phyloP scores from a whole-genome alignment of 2,329 filamentous ascomycete genomes.

The Rhexocercosporidium sp. region DNA sequence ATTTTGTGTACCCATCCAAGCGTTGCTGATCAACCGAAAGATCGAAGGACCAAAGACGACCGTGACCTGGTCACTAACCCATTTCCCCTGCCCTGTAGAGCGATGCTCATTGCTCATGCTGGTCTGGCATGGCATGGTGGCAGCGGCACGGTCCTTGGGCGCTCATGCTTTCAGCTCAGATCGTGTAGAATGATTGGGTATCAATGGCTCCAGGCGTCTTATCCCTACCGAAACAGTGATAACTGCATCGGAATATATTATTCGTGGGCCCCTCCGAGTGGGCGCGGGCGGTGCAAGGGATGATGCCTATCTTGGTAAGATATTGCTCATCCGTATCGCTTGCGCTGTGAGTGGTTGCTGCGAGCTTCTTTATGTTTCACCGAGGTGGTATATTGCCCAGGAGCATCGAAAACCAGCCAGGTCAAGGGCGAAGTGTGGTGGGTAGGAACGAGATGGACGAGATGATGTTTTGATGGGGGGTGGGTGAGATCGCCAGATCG shows the following conservation, averaged over 20 bases:
- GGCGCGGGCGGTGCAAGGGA: neutral
- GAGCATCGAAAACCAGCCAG: neutral
- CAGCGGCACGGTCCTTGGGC: conserved; percentile 7
- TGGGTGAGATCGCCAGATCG: neutral
- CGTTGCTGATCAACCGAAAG: neutral
- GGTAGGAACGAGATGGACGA: neutral
- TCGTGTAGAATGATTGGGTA: conserved; percentile 2
- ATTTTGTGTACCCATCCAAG: neutral
- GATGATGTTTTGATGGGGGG: neutral
- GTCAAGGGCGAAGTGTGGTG: neutral
- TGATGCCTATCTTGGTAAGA: neutral
- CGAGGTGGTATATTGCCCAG: conserved; percentile 1
- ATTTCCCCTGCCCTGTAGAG: neutral
- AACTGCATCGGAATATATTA: conserved; percentile 11
- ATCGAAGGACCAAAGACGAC: neutral
- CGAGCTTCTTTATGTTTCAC: neutral
- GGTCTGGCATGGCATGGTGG: neutral
- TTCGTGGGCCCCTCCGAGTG: neutral
- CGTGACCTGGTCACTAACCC: neutral
- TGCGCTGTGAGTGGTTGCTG: conserved; percentile 1
- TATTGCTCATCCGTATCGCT: neutral
- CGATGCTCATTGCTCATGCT: neutral
- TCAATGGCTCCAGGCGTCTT: neutral
- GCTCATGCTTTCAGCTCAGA: neutral
- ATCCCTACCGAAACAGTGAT: conserved; percentile 6